These are phyloP conservation scores for Pestalotiopsis sp. DNA, from an alignment of 2,329 filamentous ascomycete genomes.

Conservation along the genomic window DNA sequence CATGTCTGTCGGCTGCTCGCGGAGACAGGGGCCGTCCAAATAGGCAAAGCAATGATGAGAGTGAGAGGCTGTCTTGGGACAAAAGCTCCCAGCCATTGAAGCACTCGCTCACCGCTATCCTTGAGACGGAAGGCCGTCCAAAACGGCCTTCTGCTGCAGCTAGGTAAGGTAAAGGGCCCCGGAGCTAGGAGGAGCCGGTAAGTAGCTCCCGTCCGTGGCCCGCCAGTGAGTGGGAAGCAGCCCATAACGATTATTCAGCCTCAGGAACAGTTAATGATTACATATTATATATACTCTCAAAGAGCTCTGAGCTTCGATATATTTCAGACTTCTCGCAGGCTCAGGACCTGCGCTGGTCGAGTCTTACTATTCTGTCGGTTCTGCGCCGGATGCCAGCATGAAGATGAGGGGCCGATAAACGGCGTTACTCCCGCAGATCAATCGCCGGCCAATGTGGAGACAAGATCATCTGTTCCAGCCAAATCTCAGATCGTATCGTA, in stretches of 20 bases:
- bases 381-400: conserved; percentile 1
- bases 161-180: background rate
- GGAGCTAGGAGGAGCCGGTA: background rate
- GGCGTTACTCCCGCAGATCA: background rate
- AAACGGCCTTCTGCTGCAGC: background rate
- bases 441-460: conserved; percentile 5
- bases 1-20: too few relatives aligned
- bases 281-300: too few relatives aligned
- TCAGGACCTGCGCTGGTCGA: background rate
- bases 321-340: background rate
- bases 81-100: background rate
- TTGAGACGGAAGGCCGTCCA: background rate
- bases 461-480: background rate
- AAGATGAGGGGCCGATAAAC: conserved; percentile 7
- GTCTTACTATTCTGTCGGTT: background rate
- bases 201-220: background rate
- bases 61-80: background rate
- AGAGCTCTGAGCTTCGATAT: background rate
- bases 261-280: too few relatives aligned
- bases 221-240: too few relatives aligned
- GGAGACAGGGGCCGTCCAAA: background rate
- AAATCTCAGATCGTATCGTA: background rate
- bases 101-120: conserved; percentile 3
- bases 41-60: background rate
- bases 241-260: too few relatives aligned